These are phyloP conservation scores for Trichoderma gracile DNA, from an alignment of 2,329 filamentous ascomycete genomes.

Conservation along the genomic window DNA sequence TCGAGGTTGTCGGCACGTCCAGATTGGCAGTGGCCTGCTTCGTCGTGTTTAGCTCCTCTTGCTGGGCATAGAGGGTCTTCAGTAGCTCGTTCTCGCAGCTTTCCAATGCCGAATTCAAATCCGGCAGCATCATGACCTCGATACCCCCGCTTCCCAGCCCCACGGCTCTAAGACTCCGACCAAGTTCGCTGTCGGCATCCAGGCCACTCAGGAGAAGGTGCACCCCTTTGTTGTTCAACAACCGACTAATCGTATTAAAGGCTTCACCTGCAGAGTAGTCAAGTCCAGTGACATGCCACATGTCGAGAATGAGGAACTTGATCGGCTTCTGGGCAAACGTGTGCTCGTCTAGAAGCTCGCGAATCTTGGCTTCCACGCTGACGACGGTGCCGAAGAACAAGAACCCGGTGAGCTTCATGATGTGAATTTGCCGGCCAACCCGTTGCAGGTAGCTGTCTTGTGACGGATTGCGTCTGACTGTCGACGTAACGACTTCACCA, in stretches of 20 bases:
- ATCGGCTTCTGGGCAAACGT: conserved; percentile 77
- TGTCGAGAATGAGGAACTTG: conserved; percentile 84
- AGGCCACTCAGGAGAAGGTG: conserved; percentile 82
- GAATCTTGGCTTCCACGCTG: conserved; percentile 86
- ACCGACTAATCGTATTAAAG: conserved; percentile 86
- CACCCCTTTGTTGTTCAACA: conserved; percentile 75
- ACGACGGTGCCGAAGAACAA: conserved; percentile 99
- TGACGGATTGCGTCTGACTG: conserved; percentile 84
- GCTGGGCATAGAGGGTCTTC: conserved; percentile 72
- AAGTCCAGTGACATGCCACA: conserved; percentile 85
- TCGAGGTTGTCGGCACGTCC: conserved; percentile 47
- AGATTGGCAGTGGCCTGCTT: conserved; percentile 48
- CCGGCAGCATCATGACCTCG: conserved; percentile 77
- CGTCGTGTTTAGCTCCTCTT: conserved; percentile 58
- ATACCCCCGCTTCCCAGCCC: conserved; percentile 74
- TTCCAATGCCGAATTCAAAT: conserved; percentile 90
- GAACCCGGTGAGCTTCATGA: conserved; percentile 90
- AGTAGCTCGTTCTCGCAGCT: conserved; percentile 93
- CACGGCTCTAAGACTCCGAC: conserved; percentile 76
- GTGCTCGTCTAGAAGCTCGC: conserved; percentile 78
- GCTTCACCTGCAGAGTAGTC: conserved; percentile 97
- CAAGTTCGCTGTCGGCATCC: conserved; percentile 72
- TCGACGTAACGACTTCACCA: conserved; percentile 85
- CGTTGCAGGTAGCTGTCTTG: conserved; percentile 84
- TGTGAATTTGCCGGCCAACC: conserved; percentile 83